Percentiles rank a stretch among this genome's conserved stretches.
Conservation (phyloP, 768 basidiomycete species). For the Chlorophyllum brunneum region DNA sequence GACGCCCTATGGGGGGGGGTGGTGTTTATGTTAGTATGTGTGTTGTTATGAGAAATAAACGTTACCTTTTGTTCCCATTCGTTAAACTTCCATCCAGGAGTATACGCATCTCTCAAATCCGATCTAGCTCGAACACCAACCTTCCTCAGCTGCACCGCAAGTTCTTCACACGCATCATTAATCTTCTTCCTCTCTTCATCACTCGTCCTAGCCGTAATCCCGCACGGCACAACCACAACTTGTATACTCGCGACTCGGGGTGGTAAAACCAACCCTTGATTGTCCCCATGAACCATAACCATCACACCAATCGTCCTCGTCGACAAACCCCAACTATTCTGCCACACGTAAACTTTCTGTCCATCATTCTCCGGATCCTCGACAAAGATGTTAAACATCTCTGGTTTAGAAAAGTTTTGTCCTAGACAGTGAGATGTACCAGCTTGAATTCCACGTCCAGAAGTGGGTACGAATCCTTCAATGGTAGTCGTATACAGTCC, state of each 20-base stretch:
- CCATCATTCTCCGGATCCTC: slow-evolving; percentile 78
- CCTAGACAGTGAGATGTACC: slow-evolving; percentile 98
- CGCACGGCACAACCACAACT: slow-evolving; percentile 89
- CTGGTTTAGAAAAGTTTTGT: slow-evolving; percentile 93
- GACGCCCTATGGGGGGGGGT: slow-evolving; percentile 67
- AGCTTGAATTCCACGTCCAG: slow-evolving; percentile 95
- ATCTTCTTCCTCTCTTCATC: slow-evolving; percentile 67
- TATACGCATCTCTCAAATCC: slow-evolving; percentile 93
- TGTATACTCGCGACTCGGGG: slow-evolving; percentile 94
- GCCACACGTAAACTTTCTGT: slow-evolving; percentile 83
- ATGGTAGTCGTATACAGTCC: slow-evolving; percentile 97
- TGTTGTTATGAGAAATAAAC: neutral
- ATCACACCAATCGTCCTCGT: slow-evolving; percentile 97
- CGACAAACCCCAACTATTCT: slow-evolving; percentile 97
- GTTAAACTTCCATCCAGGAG: slow-evolving; percentile 98
- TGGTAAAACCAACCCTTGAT: slow-evolving; percentile 96
- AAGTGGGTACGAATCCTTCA: slow-evolving; percentile 96
- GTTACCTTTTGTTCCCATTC: slow-evolving; percentile 97
- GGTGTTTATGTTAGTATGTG: neutral
- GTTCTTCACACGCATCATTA: slow-evolving; percentile 71
- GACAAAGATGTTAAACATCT: slow-evolving; percentile 98
- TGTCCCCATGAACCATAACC: slow-evolving; percentile 99
- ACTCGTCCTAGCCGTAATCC: slow-evolving; percentile 81
- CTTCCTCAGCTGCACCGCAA: slow-evolving; percentile 70
- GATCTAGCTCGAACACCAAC: slow-evolving; percentile 80